Evolutionary conservation across 306 rosid genomes (phyloP), one percentile per base, ranked within the genome.

Genomic region (Canavalia ensiformis): DNA sequence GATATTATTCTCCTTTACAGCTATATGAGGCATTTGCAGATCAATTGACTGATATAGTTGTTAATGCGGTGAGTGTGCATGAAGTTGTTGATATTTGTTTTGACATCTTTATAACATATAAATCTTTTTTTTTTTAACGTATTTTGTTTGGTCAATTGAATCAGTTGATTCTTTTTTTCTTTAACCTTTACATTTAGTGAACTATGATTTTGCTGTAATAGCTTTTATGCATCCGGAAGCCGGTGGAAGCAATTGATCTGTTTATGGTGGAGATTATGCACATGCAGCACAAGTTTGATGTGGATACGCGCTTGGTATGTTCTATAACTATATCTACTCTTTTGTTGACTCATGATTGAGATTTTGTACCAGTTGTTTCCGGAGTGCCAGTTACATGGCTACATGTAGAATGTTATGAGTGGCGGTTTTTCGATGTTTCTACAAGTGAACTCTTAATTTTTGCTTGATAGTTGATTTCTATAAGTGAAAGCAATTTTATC

Each of bases 191-290:
- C 83, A 54, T 69, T 34, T 41, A 60, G 7, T 81, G 31, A 78
- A 13, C 47, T 47, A 39, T 64, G 54, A 78, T 73, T 87, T 82
- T 51, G 9, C n/a, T 73, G 28, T 64, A 81, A 37, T 85, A 95
- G 99, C 91, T 95, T 87, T 86, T 91, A 59, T 89, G 98, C 78
- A 74, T 95, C 73, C 90, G 98, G 29, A 93, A 90, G 73, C 98
- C 98, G 8, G 97, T 91, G 84, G 98, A 95, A 79, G 78, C 84
- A 50, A 90, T 93, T 86, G 99, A 93, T 85, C 85, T 95, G 58
- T 95, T 95, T 84, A 95, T 95, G 99, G 98, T 95, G 74, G 99
- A 95, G 89, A 91, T 90, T 65, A 95, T 95, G 98, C 99, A 95
- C 84, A 95, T 95, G 99, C 89, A 97, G 52, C 99, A 95, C 84